These are phyloP conservation scores for Botrytis fragariae DNA, from an alignment of 2,329 filamentous ascomycete species.

Conservation along the genomic window DNA sequence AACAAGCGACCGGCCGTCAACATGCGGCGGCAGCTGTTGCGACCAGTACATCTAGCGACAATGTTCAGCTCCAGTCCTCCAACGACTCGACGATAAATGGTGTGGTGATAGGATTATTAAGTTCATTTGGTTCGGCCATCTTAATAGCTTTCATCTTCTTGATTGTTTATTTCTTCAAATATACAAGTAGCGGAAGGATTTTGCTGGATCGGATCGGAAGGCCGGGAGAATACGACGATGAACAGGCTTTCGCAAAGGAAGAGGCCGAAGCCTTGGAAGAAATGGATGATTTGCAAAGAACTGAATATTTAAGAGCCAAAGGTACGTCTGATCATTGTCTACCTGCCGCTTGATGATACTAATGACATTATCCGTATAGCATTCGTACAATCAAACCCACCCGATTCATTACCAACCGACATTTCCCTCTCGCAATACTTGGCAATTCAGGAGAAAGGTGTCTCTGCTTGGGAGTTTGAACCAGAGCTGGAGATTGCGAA, in stretches of 20 bases:
- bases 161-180: conserved; percentile 90
- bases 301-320: conserved; percentile 92
- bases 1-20: neutral
- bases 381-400: conserved; percentile 89
- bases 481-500: conserved; percentile 98
- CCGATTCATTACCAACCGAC: conserved; percentile 92
- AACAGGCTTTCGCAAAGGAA: conserved; percentile 89
- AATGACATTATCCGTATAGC: conserved; percentile 51
- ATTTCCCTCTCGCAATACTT: conserved; percentile 97
- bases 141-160: conserved; percentile 77
- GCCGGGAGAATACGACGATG: conserved; percentile 96
- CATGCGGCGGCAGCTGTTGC: neutral
- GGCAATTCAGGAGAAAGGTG: conserved; percentile 97
- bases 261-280: conserved; percentile 91
- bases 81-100: conserved; percentile 57
- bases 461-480: conserved; percentile 99
- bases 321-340: conserved; percentile 53
- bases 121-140: conserved; percentile 87
- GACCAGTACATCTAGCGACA: neutral
- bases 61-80: conserved; percentile 6
- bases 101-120: conserved; percentile 91
- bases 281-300: conserved; percentile 90
- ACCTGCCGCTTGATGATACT: neutral
- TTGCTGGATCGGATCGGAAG: conserved; percentile 89
- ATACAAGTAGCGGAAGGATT: conserved; percentile 83